Evolutionary conservation across 805 yeast species (phyloP).

Genomic region (Metschnikowia amazonensis): DNA sequence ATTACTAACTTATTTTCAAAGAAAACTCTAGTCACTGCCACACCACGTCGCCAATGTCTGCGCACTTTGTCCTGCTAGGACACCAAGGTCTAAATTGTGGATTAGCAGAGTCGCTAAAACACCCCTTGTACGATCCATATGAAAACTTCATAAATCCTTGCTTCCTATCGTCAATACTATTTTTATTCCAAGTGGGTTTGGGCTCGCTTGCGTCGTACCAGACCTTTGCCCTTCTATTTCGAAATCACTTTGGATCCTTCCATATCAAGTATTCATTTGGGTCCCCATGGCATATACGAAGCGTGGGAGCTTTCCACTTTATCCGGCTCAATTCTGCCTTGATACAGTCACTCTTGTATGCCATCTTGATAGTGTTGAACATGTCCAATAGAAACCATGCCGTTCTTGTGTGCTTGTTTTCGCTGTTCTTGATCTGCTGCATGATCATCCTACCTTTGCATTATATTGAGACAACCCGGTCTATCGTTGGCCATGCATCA

Average conservation of each 20-base stretch:
- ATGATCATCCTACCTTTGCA: conserved; percentile 23
- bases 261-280: conserved; percentile 25
- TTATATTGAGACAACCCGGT: conserved; percentile 21
- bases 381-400: neutral
- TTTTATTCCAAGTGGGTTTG: conserved; percentile 11
- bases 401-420: conserved; percentile 7
- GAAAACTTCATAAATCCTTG: conserved; percentile 30
- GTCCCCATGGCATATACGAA: conserved; percentile 15
- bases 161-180: conserved; percentile 20
- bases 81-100: conserved; percentile 4
- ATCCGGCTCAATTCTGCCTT: conserved; percentile 16
- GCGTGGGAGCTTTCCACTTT: conserved; percentile 16
- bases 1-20: too few relatives aligned
- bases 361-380: conserved; percentile 11
- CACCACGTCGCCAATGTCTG: neutral
- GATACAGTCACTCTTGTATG: conserved; percentile 16
- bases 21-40: too few relatives aligned
- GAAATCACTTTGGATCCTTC: conserved; percentile 21
- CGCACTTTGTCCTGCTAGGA: neutral
- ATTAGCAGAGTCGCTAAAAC: conserved; percentile 10
- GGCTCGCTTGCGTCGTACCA: conserved; percentile 19
- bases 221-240: conserved; percentile 13
- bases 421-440: conserved; percentile 11
- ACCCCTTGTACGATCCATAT: conserved; percentile 24
- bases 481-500: conserved; percentile 22